Percentiles rank a stretch among this genome's conserved stretches.
Evolutionary conservation across 352 stramenopile species (phyloP).

Genomic region (Pilasporangium apinafurcum): DNA sequence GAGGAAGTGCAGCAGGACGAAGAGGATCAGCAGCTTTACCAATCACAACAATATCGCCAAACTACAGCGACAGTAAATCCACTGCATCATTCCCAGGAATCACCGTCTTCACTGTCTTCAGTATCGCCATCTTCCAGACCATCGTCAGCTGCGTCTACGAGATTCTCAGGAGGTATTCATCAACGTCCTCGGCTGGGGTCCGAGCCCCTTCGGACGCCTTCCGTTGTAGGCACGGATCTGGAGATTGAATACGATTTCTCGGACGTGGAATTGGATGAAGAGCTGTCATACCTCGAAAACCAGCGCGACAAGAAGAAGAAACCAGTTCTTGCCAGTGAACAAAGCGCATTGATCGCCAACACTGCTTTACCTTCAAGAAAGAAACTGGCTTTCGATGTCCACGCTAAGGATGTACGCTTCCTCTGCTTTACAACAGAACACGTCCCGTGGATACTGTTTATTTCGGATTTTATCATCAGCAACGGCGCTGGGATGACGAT

Average conservation of each 20-base stretch:
- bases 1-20: conserved; percentile 22
- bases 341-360: too few species aligned
- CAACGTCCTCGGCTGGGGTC: conserved; percentile 6
- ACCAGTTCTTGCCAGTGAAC: too few species aligned
- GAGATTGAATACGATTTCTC: conserved; percentile 72
- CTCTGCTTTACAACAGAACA: conserved; percentile 59
- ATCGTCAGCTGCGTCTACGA: too few species aligned
- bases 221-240: conserved; percentile 44
- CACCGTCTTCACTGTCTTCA: too few species aligned
- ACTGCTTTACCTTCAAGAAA: too few species aligned
- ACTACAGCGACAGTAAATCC: too few species aligned
- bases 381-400: too few species aligned
- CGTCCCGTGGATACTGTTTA: conserved; percentile 64
- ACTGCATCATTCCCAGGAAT: too few species aligned
- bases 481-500: conserved; percentile 82
- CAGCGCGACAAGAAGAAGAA: too few species aligned
- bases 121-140: too few species aligned
- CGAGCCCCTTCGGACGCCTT: conserved; percentile 51
- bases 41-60: not conserved
- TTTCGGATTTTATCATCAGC: conserved; percentile 80
- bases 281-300: not conserved
- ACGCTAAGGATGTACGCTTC: conserved; percentile 30
- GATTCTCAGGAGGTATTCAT: too few species aligned
- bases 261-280: conserved; percentile 25
- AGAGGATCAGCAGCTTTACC: conserved; percentile 10